Percentiles rank a stretch among this genome's conserved stretches.
phyloP scores from a whole-genome alignment of 352 stramenopile genomes.

The Halophytophthora batemanensis region DNA sequence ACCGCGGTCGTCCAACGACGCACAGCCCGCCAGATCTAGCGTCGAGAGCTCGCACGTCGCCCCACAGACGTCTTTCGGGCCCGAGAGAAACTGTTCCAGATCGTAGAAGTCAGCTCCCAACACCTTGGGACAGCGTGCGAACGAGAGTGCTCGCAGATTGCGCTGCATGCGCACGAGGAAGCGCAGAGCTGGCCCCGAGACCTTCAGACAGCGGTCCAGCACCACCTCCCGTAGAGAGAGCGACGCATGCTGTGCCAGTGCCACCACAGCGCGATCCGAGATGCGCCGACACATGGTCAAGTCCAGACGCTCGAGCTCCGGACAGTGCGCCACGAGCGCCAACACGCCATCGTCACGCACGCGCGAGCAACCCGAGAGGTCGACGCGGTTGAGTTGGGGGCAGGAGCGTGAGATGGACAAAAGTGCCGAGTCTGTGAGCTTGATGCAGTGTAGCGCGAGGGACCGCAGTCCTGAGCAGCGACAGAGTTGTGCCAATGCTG shows the following conservation, averaged over 20 bases:
- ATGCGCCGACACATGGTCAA: constrained; percentile 79
- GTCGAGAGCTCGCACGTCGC: constrained; percentile 24
- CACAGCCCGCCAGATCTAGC: constrained; percentile 56
- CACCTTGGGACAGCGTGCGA: constrained; percentile 64
- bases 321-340: constrained; percentile 53
- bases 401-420: constrained; percentile 39
- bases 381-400: constrained; percentile 37
- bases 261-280: constrained; percentile 63
- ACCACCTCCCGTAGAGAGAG: constrained; percentile 37
- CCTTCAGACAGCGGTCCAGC: constrained; percentile 66
- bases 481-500: constrained; percentile 35
- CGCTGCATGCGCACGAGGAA: constrained; percentile 58
- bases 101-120: constrained; percentile 42
- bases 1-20: constrained; percentile 44
- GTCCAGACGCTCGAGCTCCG: constrained; percentile 52
- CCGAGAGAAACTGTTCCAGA: constrained; percentile 13
- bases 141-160: constrained; percentile 43
- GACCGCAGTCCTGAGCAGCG: constrained; percentile 30
- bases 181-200: constrained; percentile 52
- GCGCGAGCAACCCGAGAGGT: constrained; percentile 73
- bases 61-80: constrained; percentile 1
- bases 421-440: constrained; percentile 57
- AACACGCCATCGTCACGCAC: constrained; percentile 78
- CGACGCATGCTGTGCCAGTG: constrained; percentile 36
- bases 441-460: constrained; percentile 68